Evolutionary conservation across 345 rosid genomes (phyloP).

Genomic region (Cardamine chenopodiifolia): DNA sequence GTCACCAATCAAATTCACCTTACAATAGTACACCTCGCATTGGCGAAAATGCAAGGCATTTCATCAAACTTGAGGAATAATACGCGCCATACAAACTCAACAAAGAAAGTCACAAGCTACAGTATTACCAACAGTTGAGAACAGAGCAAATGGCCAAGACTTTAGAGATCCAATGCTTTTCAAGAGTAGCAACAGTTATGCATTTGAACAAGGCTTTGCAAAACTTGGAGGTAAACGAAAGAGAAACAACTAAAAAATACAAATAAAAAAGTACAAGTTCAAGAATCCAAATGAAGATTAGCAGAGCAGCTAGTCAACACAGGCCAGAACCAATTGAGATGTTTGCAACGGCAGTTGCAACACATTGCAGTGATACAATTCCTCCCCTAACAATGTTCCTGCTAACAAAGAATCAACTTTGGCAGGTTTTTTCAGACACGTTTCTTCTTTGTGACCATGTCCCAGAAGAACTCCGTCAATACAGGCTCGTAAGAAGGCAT

Average conservation of each 20-base stretch:
- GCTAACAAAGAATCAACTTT: slow-evolving; percentile 20
- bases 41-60: slow-evolving; percentile 3
- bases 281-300: slow-evolving; percentile 44
- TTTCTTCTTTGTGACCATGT: slow-evolving; percentile 44
- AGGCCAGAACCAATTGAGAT: slow-evolving; percentile 28
- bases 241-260: slow-evolving; percentile 18
- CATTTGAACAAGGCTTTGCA: slow-evolving; percentile 37
- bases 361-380: slow-evolving; percentile 21
- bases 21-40: not conserved
- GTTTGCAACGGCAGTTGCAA: slow-evolving; percentile 30
- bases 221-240: slow-evolving; percentile 35
- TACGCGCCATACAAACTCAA: not conserved
- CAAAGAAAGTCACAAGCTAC: slow-evolving; percentile 1
- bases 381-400: slow-evolving; percentile 5
- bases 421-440: slow-evolving; percentile 31
- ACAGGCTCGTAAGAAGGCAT: slow-evolving; percentile 60
- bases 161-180: slow-evolving; percentile 26
- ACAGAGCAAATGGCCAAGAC: slow-evolving; percentile 25
- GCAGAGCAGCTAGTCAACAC: slow-evolving; percentile 38
- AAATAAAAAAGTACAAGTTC: slow-evolving; percentile 17
- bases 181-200: slow-evolving; percentile 38
- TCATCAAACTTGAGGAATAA: not conserved
- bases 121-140: slow-evolving; percentile 8
- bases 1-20: not conserved
- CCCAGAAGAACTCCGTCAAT: slow-evolving; percentile 56